Base-by-base conservation (phyloP, 345 rosid genomes). In the Litchi chinensis region DNA sequence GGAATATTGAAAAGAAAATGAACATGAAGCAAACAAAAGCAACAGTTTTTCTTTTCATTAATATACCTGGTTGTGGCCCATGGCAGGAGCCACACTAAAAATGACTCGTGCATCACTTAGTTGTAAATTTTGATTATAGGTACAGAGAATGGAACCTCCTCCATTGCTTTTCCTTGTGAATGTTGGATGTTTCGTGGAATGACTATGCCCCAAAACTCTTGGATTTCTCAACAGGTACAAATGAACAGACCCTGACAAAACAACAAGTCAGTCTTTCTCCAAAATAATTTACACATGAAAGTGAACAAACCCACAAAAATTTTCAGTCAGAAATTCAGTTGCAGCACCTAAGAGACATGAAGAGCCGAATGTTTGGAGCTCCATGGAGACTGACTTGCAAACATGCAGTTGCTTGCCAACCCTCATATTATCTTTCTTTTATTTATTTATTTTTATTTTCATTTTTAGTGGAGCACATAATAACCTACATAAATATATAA, bases 31-130 rank as follows among this genome's bases (percentile, higher is more conserved):
- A 18, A 26, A 8, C 52, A 46, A 46, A 46, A 8, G 10, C 8
- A 46, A 46, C 8, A 46, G 52, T 6, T 7, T 46, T 7, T 46
- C 52, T 11, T 7, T 46, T 46, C 52, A 46, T 15, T 12, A 71
- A 70, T 5, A 67, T 79, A 91, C 95, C 98, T 90, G 82, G 88
- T 92, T 93, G 85, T 93, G 98, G 72, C 98, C 98, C 91, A 95
- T 78, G 46, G 98, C 98, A 10, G 98, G 84, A 73, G 97, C 95
- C 15, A 92, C 94, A 72, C 89, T 82, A 63, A 87, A 95, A 41
- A 95, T 86, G 68, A 95, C 84, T 74, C 88, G 87, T 2, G 95
- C 94, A 80, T 88, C 87, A 41, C 72, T 64, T 70, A 90, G 63
- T 57, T 79, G 77, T 43, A 81, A 71, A 15, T 77, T 60, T 44